Percentiles rank a stretch among this genome's conserved stretches.
phyloP scores from a whole-genome alignment of 352 stramenopile species.

The Phytopythium helicoides region DNA sequence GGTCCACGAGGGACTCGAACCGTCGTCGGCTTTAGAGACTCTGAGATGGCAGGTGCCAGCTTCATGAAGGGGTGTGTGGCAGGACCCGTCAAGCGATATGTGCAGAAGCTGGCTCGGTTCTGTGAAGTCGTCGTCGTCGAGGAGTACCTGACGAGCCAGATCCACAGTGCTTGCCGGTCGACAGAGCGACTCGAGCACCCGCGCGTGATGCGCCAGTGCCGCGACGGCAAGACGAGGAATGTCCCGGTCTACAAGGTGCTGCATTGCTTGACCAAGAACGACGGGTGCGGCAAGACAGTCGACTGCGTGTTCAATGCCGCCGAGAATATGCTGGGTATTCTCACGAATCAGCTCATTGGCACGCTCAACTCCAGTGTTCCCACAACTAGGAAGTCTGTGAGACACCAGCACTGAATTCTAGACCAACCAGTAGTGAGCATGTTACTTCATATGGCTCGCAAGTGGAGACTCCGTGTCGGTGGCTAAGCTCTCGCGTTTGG shows the following conservation, averaged over 20 bases:
- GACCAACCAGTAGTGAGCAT: too few relatives aligned
- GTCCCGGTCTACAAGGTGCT: conserved; percentile 11
- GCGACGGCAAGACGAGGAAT: background rate
- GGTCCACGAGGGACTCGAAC: conserved; percentile 1
- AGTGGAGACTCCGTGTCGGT: too few relatives aligned
- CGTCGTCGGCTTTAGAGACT: conserved; percentile 4
- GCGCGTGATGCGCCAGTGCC: background rate
- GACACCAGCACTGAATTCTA: too few relatives aligned
- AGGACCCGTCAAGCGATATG: background rate
- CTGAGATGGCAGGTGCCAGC: background rate
- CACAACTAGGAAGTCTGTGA: too few relatives aligned
- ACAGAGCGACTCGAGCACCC: background rate
- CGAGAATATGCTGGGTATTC: conserved; percentile 1
- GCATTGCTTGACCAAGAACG: conserved; percentile 5
- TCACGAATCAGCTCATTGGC: background rate
- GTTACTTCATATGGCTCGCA: too few relatives aligned
- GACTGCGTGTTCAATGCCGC: conserved; percentile 1
- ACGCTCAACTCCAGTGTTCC: too few relatives aligned
- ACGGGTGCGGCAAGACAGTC: background rate
- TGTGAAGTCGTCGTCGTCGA: conserved; percentile 10
- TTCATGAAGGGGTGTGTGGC: background rate
- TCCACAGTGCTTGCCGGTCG: conserved; percentile 3
- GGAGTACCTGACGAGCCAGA: conserved; percentile 4
- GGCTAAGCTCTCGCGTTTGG: too few relatives aligned
- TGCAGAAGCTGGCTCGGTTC: background rate